These are phyloP conservation scores for Cylindrotheca fusiformis DNA, from an alignment of 108 stramenopile genomes.

Conservation along the genomic window DNA sequence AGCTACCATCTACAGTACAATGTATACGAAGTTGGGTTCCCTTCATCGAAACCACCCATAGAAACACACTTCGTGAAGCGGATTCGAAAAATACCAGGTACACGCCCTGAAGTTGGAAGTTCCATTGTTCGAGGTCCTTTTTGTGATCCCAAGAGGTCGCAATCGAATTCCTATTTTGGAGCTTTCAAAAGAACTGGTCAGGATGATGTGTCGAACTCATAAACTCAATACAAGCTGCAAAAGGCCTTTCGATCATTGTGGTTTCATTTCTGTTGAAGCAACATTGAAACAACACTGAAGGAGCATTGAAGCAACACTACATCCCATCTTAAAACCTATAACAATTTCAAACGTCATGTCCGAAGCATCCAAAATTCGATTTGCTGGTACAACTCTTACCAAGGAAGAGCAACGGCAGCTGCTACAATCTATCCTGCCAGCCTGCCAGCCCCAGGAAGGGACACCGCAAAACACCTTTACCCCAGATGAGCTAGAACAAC, in stretches of 20 bases:
- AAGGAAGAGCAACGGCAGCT: constrained; percentile 35
- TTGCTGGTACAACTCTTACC: constrained; percentile 25
- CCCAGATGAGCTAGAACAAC: constrained; percentile 30
- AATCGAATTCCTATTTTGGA: too few species aligned
- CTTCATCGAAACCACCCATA: too few species aligned
- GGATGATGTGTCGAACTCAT: background rate
- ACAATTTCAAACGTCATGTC: background rate
- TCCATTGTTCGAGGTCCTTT: too few species aligned
- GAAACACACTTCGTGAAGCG: too few species aligned
- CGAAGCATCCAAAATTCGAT: constrained; percentile 8
- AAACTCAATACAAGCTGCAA: background rate
- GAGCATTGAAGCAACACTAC: background rate
- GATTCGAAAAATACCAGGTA: too few species aligned
- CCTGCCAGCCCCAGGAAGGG: constrained; percentile 52
- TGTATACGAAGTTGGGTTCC: too few species aligned
- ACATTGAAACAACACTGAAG: constrained; percentile 2
- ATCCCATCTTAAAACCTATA: background rate
- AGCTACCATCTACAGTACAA: too few species aligned
- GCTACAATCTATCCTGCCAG: constrained; percentile 31
- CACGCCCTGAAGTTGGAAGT: too few species aligned
- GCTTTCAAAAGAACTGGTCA: too few species aligned
- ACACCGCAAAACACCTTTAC: constrained; percentile 52
- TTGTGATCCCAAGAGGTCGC: too few species aligned
- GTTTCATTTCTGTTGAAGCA: too few species aligned
- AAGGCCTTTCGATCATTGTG: too few species aligned